These are phyloP conservation scores for Phytophthora foliorum DNA, from an alignment of 352 stramenopile genomes.

Conservation along the genomic window DNA sequence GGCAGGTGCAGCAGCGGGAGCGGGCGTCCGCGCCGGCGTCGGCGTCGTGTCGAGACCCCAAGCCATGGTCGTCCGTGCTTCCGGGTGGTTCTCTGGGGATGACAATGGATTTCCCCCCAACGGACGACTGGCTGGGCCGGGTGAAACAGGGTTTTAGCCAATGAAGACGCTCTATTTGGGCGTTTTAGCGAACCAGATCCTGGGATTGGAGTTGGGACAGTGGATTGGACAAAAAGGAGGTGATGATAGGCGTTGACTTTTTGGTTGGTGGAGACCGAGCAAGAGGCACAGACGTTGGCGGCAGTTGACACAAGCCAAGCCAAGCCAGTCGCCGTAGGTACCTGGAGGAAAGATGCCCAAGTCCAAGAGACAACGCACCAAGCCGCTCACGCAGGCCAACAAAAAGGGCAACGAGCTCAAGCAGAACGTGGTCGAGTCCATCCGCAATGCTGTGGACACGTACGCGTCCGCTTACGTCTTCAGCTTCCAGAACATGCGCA, in stretches of 20 bases:
- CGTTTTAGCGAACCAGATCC: slow-evolving; percentile 38
- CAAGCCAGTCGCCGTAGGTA: slow-evolving; percentile 19
- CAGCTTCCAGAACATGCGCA: slow-evolving; percentile 99
- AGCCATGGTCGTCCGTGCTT: slow-evolving; percentile 51
- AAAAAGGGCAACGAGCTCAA: slow-evolving; percentile 98
- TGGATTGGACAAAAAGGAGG: slow-evolving; percentile 59
- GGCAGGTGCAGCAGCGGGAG: slow-evolving; percentile 19
- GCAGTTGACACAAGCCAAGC: slow-evolving; percentile 27
- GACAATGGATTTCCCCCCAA: slow-evolving; percentile 33
- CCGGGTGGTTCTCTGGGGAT: slow-evolving; percentile 17
- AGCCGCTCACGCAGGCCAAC: slow-evolving; percentile 95
- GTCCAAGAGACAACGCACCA: slow-evolving; percentile 89
- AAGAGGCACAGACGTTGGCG: slow-evolving; percentile 8
- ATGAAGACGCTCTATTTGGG: slow-evolving; percentile 13
- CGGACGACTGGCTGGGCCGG: slow-evolving; percentile 61
- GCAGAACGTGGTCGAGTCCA: slow-evolving; percentile 93
- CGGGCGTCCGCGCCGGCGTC: slow-evolving; percentile 32
- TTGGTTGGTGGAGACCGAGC: slow-evolving; percentile 67
- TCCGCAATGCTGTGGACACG: slow-evolving; percentile 94
- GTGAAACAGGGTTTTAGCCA: slow-evolving; percentile 46
- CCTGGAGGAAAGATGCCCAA: slow-evolving; percentile 73
- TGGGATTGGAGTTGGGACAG: not conserved
- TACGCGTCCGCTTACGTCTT: slow-evolving; percentile 97
- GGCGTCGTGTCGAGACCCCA: slow-evolving; percentile 69
- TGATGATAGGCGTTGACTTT: slow-evolving; percentile 26